Base-by-base conservation (phyloP, 2,329 filamentous ascomycete genomes). In the Fusarium goolgardi region DNA sequence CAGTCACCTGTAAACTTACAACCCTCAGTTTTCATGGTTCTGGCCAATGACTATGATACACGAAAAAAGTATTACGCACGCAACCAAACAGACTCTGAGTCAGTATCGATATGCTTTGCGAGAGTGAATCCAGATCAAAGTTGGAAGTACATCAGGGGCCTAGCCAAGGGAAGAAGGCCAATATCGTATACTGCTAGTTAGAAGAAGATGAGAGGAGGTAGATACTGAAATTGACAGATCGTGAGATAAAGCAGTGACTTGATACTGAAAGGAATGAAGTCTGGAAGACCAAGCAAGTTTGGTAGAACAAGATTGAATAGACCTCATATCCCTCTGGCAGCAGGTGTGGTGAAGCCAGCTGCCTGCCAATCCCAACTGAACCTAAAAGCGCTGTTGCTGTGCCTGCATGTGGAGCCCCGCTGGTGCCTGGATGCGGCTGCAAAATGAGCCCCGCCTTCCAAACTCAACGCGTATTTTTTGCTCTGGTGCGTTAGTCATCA, bases 401-500 rank as follows among this genome's bases (percentile, higher is more conserved):
- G 40, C 21, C 31, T 62, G 60, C 52, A 39, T 34, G 34, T 54
- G 52, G 53, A 54, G 18, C 27, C 29, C 27, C 10, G 44, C 56
- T 68, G 64, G 65, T 71, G 71, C 71, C 69, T 72, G 59, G 61
- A 41, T 25, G 40, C 43, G 54, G 58, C 56, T 65, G 55, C 40
- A 21, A 55, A 55, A 46, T 54, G 44, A 39, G 40, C 40, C 37
- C 29, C 46, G 59, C 31, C 44, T 49, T 55, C 67, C 32, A 39
- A 6, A 69, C 71, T 69, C 63, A 59, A 21, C 51, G 23, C 63
- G 47, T 62, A 50, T 43, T 60, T 56, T 39, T 46, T 35, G 59
- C 32, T 39, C 55, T 45, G 41, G 11, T 57, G 46, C 61, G 59
- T 74, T 73, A 74, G 67, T 74, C 59, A 74, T 59, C 41, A 25